phyloP scores from a whole-genome alignment of 2,329 filamentous ascomycete genomes.

The Colletotrichum phormii region DNA sequence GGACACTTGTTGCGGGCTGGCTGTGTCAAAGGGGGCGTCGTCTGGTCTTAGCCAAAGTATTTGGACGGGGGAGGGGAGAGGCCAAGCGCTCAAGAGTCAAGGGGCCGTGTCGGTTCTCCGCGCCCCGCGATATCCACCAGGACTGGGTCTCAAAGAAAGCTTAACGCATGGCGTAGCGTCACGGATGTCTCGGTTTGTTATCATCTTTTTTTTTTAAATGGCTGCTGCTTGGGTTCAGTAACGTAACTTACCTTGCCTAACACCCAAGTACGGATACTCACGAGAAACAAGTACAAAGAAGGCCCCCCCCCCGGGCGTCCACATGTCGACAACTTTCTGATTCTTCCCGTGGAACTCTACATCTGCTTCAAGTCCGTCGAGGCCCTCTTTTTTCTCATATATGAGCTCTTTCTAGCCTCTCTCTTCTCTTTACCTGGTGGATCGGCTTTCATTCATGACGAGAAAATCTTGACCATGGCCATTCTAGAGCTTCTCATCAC shows the following conservation, averaged over 20 bases:
- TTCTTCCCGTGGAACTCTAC: constrained; percentile 14
- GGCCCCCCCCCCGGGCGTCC: not conserved
- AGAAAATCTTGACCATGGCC: constrained; percentile 17
- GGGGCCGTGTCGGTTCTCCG: not conserved
- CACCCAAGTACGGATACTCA: not conserved
- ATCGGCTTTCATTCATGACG: not conserved
- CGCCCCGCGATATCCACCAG: constrained; percentile 27
- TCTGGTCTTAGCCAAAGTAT: not conserved
- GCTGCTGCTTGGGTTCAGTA: not conserved
- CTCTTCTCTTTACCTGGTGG: not conserved
- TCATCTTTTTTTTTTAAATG: not conserved
- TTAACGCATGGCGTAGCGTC: constrained; percentile 10
- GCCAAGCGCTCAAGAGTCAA: too few relatives aligned
- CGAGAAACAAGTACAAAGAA: constrained; percentile 9
- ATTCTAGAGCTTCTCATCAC: constrained; percentile 26
- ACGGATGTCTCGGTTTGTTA: constrained; percentile 11
- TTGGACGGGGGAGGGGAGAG: not conserved
- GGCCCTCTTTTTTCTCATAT: not conserved
- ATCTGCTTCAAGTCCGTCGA: too few relatives aligned
- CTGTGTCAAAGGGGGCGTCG: not conserved
- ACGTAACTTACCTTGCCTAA: not conserved
- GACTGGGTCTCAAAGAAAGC: constrained; percentile 13
- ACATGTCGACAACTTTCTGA: not conserved
- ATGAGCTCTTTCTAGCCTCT: not conserved
- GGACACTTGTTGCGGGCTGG: not conserved